phyloP scores from a whole-genome alignment of 2,329 filamentous ascomycete genomes.

The Aspergillus sp. region DNA sequence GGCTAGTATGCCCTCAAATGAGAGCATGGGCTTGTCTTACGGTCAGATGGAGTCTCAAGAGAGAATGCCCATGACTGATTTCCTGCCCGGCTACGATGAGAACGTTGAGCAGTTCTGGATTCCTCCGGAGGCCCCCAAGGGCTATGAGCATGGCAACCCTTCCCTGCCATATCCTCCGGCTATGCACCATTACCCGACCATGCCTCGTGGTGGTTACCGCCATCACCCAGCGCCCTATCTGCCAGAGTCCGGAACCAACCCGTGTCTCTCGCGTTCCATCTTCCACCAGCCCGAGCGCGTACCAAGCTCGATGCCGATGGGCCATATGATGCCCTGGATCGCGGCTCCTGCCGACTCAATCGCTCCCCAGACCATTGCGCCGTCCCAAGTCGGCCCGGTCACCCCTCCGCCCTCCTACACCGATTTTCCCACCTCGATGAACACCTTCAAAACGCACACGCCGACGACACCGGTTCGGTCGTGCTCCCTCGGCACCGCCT shows the following conservation, averaged over 20 bases:
- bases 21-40: conserved; percentile 32
- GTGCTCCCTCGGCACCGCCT: conserved; percentile 33
- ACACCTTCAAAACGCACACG: conserved; percentile 35
- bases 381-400: conserved; percentile 34
- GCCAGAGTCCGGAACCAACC: conserved; percentile 39
- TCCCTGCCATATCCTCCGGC: conserved; percentile 32
- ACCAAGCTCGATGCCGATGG: conserved; percentile 35
- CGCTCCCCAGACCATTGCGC: conserved; percentile 36
- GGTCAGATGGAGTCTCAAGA: conserved; percentile 35
- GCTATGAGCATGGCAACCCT: conserved; percentile 29
- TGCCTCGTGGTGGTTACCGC: conserved; percentile 36
- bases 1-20: conserved; percentile 33
- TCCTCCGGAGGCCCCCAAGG: conserved; percentile 35
- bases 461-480: conserved; percentile 37
- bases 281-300: conserved; percentile 38
- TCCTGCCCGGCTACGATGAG: conserved; percentile 38
- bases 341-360: conserved; percentile 29
- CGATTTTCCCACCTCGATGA: conserved; percentile 34
- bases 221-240: conserved; percentile 32
- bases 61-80: conserved; percentile 34
- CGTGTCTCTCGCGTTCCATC: conserved; percentile 38
- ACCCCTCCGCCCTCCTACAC: conserved; percentile 39
- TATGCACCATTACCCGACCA: conserved; percentile 35
- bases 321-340: conserved; percentile 39
- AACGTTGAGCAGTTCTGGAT: conserved; percentile 39